Conservation (phyloP, 2,329 filamentous ascomycete genomes). For the Colletotrichum tabaci region DNA sequence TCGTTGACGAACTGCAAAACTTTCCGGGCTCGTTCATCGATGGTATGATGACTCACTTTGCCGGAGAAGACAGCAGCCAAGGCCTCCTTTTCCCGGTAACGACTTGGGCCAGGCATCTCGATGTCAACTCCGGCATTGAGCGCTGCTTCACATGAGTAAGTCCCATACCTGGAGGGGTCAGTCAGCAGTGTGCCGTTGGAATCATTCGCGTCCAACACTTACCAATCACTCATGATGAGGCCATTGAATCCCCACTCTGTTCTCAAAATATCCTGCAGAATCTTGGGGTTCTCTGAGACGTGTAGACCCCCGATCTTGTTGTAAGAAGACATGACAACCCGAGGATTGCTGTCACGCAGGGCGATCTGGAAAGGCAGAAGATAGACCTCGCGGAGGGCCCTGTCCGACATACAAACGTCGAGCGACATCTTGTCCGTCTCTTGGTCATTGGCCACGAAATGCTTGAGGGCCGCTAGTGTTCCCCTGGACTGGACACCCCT, state of each 20-base stretch:
- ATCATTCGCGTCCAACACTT: background rate
- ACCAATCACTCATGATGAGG: slow-evolving; percentile 70
- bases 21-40: slow-evolving; percentile 70
- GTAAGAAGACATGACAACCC: slow-evolving; percentile 73
- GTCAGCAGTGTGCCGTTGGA: background rate
- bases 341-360: slow-evolving; percentile 66
- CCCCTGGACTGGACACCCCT: slow-evolving; percentile 70
- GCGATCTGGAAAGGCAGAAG: slow-evolving; percentile 71
- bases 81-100: slow-evolving; percentile 64
- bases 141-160: slow-evolving; percentile 67
- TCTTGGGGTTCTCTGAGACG: slow-evolving; percentile 67
- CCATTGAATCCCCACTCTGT: slow-evolving; percentile 72
- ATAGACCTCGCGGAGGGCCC: slow-evolving; percentile 72
- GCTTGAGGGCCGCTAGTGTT: slow-evolving; percentile 71
- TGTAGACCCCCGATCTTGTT: slow-evolving; percentile 71
- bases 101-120: slow-evolving; percentile 72
- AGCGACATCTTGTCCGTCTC: slow-evolving; percentile 72
- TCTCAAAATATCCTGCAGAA: slow-evolving; percentile 66
- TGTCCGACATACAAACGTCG: slow-evolving; percentile 67
- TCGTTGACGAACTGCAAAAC: slow-evolving; percentile 72
- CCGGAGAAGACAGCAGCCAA: slow-evolving; percentile 68
- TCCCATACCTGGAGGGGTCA: slow-evolving; percentile 60
- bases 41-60: slow-evolving; percentile 67
- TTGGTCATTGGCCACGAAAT: slow-evolving; percentile 74
- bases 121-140: slow-evolving; percentile 70